Base-by-base conservation (phyloP, 1,284 basidiomycete genomes). In the Ceratobasidium papillatum region DNA sequence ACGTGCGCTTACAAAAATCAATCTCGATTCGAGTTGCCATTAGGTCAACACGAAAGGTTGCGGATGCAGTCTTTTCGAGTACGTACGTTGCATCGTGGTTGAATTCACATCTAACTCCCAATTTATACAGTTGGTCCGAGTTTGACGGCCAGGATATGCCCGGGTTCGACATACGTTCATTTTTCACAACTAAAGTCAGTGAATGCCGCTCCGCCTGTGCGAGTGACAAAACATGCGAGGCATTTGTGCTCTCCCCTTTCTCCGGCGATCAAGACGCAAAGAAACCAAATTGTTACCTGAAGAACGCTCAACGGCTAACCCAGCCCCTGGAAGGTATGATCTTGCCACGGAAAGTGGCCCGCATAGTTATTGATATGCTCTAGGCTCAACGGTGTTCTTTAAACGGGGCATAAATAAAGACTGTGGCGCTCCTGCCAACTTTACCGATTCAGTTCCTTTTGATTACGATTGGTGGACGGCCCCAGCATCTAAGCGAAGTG, bases 71-170 rank as follows among this genome's bases (percentile, higher is more conserved):
- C n/a, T 61, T 1, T 41, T 41, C 58, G 58, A 61, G 58, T 61
- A 41, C 12, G 58, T 41, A 22, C n/a, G n/a, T n/a, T 56, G 4
- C 22, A 12, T 14, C 11, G 22, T 27, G 3, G 30, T 32, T 9
- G 4, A 11, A 8, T 5, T 12, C 30, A 14, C 5, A 14, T 12
- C 4, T 7, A 5, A n/a, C 30, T 32, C 17, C 4, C 41, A 8
- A 27, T n/a, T 8, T 41, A 5, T 38, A 8, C 19, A 61, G 58
- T n/a, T 61, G 34, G 58, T 41, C 58, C 32, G 58, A 61, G 19
- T 61, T 41, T 38, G 58, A 25, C 41, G 14, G 38, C 22, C 58
- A 61, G 38, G 58, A 61, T 17, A 61, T 61, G 58, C 58, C 58
- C 19, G 36, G 58, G 11, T 38, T 27, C 34, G 58, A 61, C 58